A percentile compares a stretch with the other conserved stretches of the same genome.
Evolutionary conservation across 495 filamentous ascomycete species (phyloP).

Genomic region (Durotheca rogersii): DNA sequence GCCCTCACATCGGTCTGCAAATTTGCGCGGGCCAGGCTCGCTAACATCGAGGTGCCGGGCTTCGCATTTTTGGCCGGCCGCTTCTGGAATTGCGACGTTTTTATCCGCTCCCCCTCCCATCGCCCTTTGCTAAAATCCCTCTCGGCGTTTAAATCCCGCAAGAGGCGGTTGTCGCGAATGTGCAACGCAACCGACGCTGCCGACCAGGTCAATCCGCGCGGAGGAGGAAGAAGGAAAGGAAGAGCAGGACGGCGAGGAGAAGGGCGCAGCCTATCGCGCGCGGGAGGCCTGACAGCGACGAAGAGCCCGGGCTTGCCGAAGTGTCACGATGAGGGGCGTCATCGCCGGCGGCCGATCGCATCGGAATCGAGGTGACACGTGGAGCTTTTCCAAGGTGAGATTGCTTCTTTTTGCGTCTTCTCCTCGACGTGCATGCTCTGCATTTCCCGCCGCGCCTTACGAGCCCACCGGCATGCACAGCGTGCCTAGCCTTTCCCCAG

Average conservation of each 20-base stretch:
- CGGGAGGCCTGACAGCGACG: conserved; percentile 8
- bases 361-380: conserved; percentile 33
- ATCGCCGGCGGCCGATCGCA: conserved; percentile 34
- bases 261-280: conserved; percentile 4
- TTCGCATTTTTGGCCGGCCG: too few relatives aligned
- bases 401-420: neutral
- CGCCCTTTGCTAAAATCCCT: neutral
- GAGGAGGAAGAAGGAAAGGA: too few relatives aligned
- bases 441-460: too few relatives aligned
- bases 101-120: too few relatives aligned
- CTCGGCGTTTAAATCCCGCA: conserved; percentile 13
- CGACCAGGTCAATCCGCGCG: conserved; percentile 5
- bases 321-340: conserved; percentile 37
- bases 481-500: too few relatives aligned
- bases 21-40: too few relatives aligned
- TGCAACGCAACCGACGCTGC: conserved; percentile 5
- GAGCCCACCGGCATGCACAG: too few relatives aligned
- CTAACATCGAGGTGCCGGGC: too few relatives aligned
- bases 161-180: conserved; percentile 1
- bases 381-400: conserved; percentile 42
- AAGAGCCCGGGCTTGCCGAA: conserved; percentile 9
- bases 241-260: too few relatives aligned
- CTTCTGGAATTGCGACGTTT: too few relatives aligned
- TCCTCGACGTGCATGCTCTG: neutral
- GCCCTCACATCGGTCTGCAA: too few relatives aligned